Base-by-base conservation (phyloP, 2,329 filamentous ascomycete species). In the Xylaria sp. region DNA sequence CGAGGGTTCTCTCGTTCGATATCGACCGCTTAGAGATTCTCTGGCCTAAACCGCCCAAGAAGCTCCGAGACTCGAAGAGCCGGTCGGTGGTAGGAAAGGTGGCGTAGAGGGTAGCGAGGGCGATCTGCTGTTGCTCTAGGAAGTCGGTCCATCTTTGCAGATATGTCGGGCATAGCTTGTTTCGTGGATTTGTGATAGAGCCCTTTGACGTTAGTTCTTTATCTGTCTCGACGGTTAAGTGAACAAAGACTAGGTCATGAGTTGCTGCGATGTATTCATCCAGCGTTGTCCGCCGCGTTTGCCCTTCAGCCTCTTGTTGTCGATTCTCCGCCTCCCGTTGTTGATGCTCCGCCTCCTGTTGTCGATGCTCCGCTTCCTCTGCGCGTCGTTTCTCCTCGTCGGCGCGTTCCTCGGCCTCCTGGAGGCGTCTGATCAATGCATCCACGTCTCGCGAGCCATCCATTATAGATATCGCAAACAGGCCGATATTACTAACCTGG, bases 141-240 rank as follows among this genome's bases (percentile, higher is more conserved):
- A 73, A 73, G 50, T 67, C 57, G 0, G 53, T 26, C 71, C 66
- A 72, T 22, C 62, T 64, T 19, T 40, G 44, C 19, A 74, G 63
- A 54, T 45, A 58, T 20, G 57, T 54, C 4, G 67, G 70, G 20
- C 64, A 72, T 50, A 51, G 63, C 20, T 70, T 71, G 13, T 66
- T 45, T 2, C 59, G 57, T 2, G 69, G 69, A 44, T 66, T 69
- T 16, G 68, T 71, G 17, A 66, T 63, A 16, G 64, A 56, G 20
- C 65, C 63, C 24, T 60, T 68, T 7, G 61, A 65, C 1, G 64
- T 66, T 3, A 71, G 59, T 43, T 44, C 51, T 22, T 21, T 44
- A 42, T 69, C 52, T 7, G 52, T 59, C 51, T 70, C 57, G n/a
- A 73, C 57, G 0, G 11, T 29, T 4, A 72, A 56, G 9, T 59